Base-by-base conservation (phyloP, 2,329 filamentous ascomycete species). In the Delphinella strobiligena region DNA sequence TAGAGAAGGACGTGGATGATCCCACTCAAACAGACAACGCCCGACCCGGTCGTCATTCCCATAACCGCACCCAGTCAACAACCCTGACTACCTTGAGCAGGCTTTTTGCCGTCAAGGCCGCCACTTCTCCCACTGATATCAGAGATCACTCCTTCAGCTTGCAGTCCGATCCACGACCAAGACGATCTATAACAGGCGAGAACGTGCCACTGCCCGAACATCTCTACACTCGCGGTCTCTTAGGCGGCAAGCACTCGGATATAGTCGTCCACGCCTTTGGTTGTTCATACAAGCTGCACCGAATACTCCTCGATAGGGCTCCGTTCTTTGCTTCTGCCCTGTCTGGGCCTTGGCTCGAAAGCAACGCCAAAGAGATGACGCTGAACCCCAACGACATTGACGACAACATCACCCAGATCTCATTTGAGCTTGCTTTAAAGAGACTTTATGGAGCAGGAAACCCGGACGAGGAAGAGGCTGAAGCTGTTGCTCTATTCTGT, bases 321-420 rank as follows among this genome's bases (percentile, higher is more conserved):
- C 69, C 70, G 0, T 74, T 72, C 61, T 75, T 75, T 52, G 61
- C 64, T 2, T 67, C 64, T 11, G 69, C 69, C 11, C 57, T 74
- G 17, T 72, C 67, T 0, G 69, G 67, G 27, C 68, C 69, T n/a
- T 75, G 71, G 71, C 56, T 69, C 8, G 71, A 74, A 49, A 69
- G 69, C 44, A 62, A 59, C 27, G 60, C 66, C 4, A 70, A 63
- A 44, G 69, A 73, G 35, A 67, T 74, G 36, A 63, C 60, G 1
- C 55, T 75, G 5, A 61, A 68, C 38, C 70, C 70, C 0, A 68
- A 73, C 45, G 64, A 72, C 34, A 65, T 74, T 27, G 71, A 75
- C 46, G 47, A 53, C 10, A 71, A 63, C 43, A 75, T 75, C 40
- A 72, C 69, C 2, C 63, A 68, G 46, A 51, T 54, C 3, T 63